A percentile compares a stretch with the other conserved stretches of the same genome.
phyloP scores from a whole-genome alignment of 1,284 basidiomycete species.

The Sporisorium graminicola region DNA sequence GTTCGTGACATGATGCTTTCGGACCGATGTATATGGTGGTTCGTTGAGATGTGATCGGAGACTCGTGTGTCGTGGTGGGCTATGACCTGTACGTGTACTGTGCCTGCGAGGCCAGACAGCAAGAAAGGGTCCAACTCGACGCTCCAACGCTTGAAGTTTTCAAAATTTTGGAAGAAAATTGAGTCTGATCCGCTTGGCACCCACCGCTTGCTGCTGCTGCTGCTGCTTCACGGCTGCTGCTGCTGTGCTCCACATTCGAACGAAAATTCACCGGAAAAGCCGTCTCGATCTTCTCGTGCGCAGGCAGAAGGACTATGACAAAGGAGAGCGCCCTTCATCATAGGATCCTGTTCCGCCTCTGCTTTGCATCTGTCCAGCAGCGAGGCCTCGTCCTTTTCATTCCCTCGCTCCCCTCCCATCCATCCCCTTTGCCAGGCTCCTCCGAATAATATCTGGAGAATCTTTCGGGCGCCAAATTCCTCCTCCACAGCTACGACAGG shows the following conservation, averaged over 20 bases:
- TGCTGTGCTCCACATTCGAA: conserved; percentile 23
- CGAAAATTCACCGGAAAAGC: conserved; percentile 9
- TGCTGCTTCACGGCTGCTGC: background rate
- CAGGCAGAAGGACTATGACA: background rate
- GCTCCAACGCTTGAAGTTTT: conserved; percentile 9
- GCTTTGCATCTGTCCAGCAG: conserved; percentile 3
- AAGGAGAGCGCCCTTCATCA: conserved; percentile 1
- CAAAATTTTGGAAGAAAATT: conserved; percentile 39
- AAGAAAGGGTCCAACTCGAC: conserved; percentile 13
- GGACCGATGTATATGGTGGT: background rate
- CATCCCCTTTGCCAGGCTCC: no score
- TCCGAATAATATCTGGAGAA: no score
- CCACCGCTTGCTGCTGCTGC: background rate
- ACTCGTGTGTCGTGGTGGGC: background rate
- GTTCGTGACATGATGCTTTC: conserved; percentile 29
- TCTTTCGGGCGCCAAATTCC: no score
- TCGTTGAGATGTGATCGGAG: background rate
- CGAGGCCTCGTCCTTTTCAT: background rate
- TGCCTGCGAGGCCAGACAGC: background rate
- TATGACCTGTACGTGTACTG: background rate
- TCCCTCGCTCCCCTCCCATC: background rate
- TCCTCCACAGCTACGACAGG: background rate
- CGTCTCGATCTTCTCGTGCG: conserved; percentile 11
- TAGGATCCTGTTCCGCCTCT: conserved; percentile 3
- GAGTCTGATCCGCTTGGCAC: background rate